Evolutionary conservation across 2,329 filamentous ascomycete species (phyloP), one percentile per base, ranked within the genome.

Genomic region (Trichoderma citrinoviride): DNA sequence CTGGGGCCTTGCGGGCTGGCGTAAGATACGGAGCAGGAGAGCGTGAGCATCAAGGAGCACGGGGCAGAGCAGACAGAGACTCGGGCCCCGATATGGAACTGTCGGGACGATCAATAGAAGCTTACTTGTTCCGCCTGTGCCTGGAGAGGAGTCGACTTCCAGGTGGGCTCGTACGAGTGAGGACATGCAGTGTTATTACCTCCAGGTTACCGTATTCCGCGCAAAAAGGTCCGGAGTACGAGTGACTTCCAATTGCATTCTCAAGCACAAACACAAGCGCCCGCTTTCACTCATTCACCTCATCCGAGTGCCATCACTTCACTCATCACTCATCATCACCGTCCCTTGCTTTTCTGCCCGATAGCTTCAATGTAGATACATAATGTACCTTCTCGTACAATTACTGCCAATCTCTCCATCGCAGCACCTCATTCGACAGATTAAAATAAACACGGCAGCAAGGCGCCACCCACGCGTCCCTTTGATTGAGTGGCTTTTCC

Each of bases 381-480:
- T n/a, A n/a, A n/a, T n/a, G n/a, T 56, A 37, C 10, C 40, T 17
- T 25, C 10, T 44, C n/a, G 5, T 23, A 25, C 19, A 41, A 41
- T 55, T 21, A 23, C 46, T 17, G 33, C 10, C 33, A 37, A 37
- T 37, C 33, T 37, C 33, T 10, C 33, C 33, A 12, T 37, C 10
- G 23, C 29, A 53, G 50, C 50, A 40, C 43, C 41, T 44, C 40
- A 49, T 61, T 61, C 47, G 58, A 61, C 47, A 33, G 58, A 61
- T 61, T 61, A 61, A 61, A 61, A 61, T 61, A 61, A 61, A 53
- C 58, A 61, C 58, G 47, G 58, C 58, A 61, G 58, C 58, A 61
- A 52, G n/a, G 58, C 58, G 58, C 47, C 58, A 29, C 47, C 54
- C 21, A 61, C 50, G 58, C 58, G 58, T 29, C 47, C 37, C 58